Evolutionary conservation across 768 basidiomycete genomes (phyloP), one percentile per base, ranked within the genome.

Genomic region (Daedaleopsis sinensis): DNA sequence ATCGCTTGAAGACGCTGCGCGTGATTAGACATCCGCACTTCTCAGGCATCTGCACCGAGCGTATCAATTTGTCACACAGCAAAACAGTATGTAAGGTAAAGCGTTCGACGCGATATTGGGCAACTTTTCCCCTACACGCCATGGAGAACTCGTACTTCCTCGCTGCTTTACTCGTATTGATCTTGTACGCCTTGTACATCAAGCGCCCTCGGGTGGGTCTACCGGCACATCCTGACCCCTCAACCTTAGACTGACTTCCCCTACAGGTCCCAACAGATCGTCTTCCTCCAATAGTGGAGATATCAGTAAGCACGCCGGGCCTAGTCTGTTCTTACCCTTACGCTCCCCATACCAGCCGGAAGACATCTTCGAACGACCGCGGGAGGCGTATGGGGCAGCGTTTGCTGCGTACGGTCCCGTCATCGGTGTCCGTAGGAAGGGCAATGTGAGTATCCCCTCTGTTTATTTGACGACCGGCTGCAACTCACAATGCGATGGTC

Each of bases 311-410:
- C 15, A 9, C 11, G 12, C 23, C 8, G 6, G 47, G 9, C 23
- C 8, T 21, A 15, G 3, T 32, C 7, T 32, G 27, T 32, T 32
- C 27, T 4, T 10, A 2, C 19, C 15, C 7, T 3, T 21, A 24
- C 21, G 37, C 21, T 6, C 19, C 10, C n/a, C 24, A 12, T 18
- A 1, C 3, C 42, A 67, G 67, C 51, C 65, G 11, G 65, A 69
- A n/a, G 73, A 74, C 24, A 74, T 76, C n/a, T n/a, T n/a, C n/a
- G n/a, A n/a, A n/a, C n/a, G 65, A 42, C 72, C 75, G 1, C 69
- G 70, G 11, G 68, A 72, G 53, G 73, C 73, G 2, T 76, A 76
- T 38, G 73, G 72, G 49, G 65, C 61, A 3, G 75, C 73, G 0
- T 65, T 76, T 10, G 61, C 55, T n/a, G 57, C 67, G 16, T 60